These are phyloP conservation scores for Ophiostoma piceae DNA, from an alignment of 2,329 filamentous ascomycete species.

Conservation along the genomic window DNA sequence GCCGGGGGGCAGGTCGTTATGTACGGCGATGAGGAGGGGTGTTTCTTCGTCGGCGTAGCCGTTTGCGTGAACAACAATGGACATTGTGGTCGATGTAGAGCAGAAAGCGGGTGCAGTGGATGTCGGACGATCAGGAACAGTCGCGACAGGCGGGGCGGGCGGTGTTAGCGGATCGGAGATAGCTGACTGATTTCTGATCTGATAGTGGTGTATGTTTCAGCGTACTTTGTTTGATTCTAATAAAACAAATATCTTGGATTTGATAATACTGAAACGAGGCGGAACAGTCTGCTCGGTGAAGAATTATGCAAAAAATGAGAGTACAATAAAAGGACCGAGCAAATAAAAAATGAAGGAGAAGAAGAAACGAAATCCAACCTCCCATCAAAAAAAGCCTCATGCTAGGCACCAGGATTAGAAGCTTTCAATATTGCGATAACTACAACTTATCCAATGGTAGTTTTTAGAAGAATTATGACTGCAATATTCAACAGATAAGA, in stretches of 20 bases:
- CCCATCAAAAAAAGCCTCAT: neutral
- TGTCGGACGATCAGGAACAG: neutral
- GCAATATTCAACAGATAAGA: too few relatives aligned
- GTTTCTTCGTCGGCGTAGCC: slow-evolving; percentile 25
- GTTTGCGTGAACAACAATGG: slow-evolving; percentile 22
- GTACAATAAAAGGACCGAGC: neutral
- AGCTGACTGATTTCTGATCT: slow-evolving; percentile 8
- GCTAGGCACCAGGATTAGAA: neutral
- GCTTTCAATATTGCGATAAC: neutral
- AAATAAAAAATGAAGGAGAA: too few relatives aligned
- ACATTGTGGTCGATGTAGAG: slow-evolving; percentile 20
- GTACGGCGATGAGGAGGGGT: slow-evolving; percentile 25
- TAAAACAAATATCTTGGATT: neutral
- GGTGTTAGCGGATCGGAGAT: neutral
- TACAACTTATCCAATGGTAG: too few relatives aligned
- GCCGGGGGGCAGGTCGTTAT: slow-evolving; percentile 4
- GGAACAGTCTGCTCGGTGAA: neutral
- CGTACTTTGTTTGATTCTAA: neutral
- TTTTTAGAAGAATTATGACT: too few relatives aligned
- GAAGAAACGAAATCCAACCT: too few relatives aligned
- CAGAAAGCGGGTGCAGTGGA: neutral
- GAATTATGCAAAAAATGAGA: neutral
- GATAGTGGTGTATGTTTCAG: too few relatives aligned
- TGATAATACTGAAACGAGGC: neutral
- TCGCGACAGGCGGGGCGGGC: slow-evolving; percentile 3